Conservation (phyloP, 306 rosid species). For the Medicago arabica region DNA sequence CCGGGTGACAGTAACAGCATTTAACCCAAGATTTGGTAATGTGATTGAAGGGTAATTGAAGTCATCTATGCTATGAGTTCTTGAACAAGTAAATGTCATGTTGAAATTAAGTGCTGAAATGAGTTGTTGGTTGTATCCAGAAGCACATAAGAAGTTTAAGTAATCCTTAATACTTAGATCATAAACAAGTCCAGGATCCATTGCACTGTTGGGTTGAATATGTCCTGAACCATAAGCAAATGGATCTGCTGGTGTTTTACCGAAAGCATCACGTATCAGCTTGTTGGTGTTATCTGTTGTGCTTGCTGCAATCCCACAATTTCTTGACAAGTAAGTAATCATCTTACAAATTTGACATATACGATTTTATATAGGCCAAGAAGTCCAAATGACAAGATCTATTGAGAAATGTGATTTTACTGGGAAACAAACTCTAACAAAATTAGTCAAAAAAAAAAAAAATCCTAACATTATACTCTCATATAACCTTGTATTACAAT, state of each 20-base stretch:
- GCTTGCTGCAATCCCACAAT: conserved; percentile 57
- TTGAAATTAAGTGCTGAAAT: conserved; percentile 39
- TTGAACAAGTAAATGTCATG: conserved; percentile 42
- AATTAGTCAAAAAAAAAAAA: too few relatives aligned
- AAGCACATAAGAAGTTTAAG: conserved; percentile 50
- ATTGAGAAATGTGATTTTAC: too few relatives aligned
- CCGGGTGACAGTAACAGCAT: conserved; percentile 31
- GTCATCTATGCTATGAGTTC: conserved; percentile 45
- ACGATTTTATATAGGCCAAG: too few relatives aligned
- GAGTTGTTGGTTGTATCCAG: conserved; percentile 42
- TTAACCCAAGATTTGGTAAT: conserved; percentile 47
- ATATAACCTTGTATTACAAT: too few relatives aligned
- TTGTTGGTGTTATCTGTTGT: conserved; percentile 48
- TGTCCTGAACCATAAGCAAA: conserved; percentile 74
- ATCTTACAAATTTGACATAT: too few relatives aligned
- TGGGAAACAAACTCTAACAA: too few relatives aligned
- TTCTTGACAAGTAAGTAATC: too few relatives aligned
- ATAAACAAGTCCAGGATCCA: conserved; percentile 52
- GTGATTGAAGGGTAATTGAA: conserved; percentile 78
- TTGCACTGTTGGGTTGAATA: conserved; percentile 58
- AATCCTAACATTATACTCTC: too few relatives aligned
- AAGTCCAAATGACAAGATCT: too few relatives aligned
- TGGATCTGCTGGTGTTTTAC: conserved; percentile 45
- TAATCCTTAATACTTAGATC: conserved; percentile 40
- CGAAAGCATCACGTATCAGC: conserved; percentile 46